These are phyloP conservation scores for Mangifera indica DNA, from an alignment of 345 rosid species.

Conservation along the genomic window DNA sequence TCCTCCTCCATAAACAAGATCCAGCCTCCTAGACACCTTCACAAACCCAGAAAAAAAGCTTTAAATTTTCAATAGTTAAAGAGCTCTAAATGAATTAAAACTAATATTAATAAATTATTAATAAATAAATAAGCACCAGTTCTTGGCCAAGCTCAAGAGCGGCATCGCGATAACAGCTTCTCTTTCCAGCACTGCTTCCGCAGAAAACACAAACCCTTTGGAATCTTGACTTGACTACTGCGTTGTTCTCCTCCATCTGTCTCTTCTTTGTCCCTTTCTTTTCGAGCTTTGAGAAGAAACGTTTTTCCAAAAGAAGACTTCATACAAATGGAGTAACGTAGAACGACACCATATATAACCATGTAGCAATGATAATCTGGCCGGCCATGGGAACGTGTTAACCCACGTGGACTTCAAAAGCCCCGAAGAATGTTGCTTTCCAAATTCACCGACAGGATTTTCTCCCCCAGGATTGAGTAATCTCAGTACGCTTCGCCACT, in stretches of 20 bases:
- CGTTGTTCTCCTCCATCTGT: conserved; percentile 32
- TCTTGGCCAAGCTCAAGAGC: conserved; percentile 80
- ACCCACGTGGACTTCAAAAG: conserved; percentile 29
- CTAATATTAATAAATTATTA: not conserved
- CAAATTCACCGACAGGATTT: conserved; percentile 34
- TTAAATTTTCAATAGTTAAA: not conserved
- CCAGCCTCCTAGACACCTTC: conserved; percentile 57
- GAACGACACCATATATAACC: conserved; percentile 28
- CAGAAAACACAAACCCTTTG: conserved; percentile 88
- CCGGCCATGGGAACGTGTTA: conserved; percentile 23
- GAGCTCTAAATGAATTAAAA: conserved; percentile 1
- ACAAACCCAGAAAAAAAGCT: not conserved
- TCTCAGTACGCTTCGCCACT: not conserved
- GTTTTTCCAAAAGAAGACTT: conserved; percentile 8
- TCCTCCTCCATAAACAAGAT: conserved; percentile 77
- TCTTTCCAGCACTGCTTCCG: conserved; percentile 84
- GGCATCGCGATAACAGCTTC: conserved; percentile 65
- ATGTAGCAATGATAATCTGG: conserved; percentile 1
- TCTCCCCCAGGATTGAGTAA: not conserved
- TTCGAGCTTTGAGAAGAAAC: not conserved
- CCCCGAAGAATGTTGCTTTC: not conserved
- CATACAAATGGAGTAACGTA: conserved; percentile 23
- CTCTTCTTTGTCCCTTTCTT: not conserved
- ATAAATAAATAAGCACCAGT: conserved; percentile 40
- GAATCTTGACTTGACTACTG: conserved; percentile 39